Conservation (phyloP, 2,329 filamentous ascomycete species). For the Truncatella angustata region DNA sequence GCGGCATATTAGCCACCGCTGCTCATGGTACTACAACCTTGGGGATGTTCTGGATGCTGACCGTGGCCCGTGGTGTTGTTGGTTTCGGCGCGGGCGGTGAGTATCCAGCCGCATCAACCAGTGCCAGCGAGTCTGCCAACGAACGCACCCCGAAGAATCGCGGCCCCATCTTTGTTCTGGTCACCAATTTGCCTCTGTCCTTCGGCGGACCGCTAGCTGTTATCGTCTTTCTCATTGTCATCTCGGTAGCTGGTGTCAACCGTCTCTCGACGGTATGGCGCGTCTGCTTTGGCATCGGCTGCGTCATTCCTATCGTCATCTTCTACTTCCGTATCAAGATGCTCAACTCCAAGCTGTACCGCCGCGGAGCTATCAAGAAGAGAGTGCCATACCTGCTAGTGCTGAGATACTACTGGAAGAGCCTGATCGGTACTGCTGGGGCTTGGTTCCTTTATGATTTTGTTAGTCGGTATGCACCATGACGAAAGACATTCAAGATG, state of each 20-base stretch:
- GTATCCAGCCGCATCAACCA: slow-evolving; percentile 38
- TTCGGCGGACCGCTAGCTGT: slow-evolving; percentile 25
- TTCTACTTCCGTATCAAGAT: slow-evolving; percentile 56
- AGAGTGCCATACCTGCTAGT: slow-evolving; percentile 49
- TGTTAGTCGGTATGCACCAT: slow-evolving; percentile 19
- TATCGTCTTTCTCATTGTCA: slow-evolving; percentile 44
- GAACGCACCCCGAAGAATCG: slow-evolving; percentile 37
- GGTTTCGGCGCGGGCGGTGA: slow-evolving; percentile 45
- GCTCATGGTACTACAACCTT: slow-evolving; percentile 41
- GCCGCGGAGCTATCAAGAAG: slow-evolving; percentile 51
- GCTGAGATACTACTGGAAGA: slow-evolving; percentile 53
- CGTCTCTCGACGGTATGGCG: slow-evolving; percentile 43
- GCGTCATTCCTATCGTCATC: slow-evolving; percentile 48
- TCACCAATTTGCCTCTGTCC: slow-evolving; percentile 33
- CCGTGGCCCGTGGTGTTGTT: slow-evolving; percentile 44
- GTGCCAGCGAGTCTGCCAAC: slow-evolving; percentile 46
- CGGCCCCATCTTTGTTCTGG: slow-evolving; percentile 41
- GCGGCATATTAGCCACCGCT: slow-evolving; percentile 43
- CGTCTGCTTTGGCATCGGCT: slow-evolving; percentile 47
- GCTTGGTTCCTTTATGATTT: slow-evolving; percentile 51
- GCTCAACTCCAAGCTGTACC: slow-evolving; percentile 50
- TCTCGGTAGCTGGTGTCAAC: slow-evolving; percentile 32
- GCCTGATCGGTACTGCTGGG: slow-evolving; percentile 49
- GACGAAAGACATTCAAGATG: slow-evolving; percentile 25
- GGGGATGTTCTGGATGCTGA: slow-evolving; percentile 54